Conservation (phyloP, 2,329 filamentous ascomycete genomes). For the Tolypocladium sp. region DNA sequence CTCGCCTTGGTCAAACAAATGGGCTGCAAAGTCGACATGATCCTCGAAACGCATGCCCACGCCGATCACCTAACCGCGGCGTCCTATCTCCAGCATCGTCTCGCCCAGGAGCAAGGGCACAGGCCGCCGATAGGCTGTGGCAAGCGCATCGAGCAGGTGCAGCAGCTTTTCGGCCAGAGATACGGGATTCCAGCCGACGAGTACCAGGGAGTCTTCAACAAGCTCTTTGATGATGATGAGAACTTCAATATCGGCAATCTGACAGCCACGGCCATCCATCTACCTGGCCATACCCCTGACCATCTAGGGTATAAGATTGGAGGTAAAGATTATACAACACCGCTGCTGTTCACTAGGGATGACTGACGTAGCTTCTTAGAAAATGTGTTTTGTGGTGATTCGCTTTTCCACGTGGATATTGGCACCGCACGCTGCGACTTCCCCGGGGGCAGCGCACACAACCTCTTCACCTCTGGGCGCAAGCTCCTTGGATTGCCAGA, state of each 20-base stretch:
- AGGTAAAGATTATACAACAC: slow-evolving; percentile 14
- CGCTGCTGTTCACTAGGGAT: background rate
- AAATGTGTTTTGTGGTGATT: slow-evolving; percentile 44
- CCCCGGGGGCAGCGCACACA: slow-evolving; percentile 36
- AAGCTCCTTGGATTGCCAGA: slow-evolving; percentile 31
- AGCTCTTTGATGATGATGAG: slow-evolving; percentile 44
- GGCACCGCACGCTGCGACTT: slow-evolving; percentile 46
- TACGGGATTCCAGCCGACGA: slow-evolving; percentile 38
- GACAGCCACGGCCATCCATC: slow-evolving; percentile 36
- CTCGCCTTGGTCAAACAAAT: slow-evolving; percentile 32
- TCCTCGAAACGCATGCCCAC: slow-evolving; percentile 55
- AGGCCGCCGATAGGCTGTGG: slow-evolving; percentile 44
- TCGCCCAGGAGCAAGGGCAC: slow-evolving; percentile 23
- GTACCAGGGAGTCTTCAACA: slow-evolving; percentile 38
- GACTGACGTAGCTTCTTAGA: slow-evolving; percentile 9
- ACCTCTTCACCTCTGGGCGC: slow-evolving; percentile 33
- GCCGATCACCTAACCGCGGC: slow-evolving; percentile 53
- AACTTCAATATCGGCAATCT: slow-evolving; percentile 40
- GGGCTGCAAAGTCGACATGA: slow-evolving; percentile 37
- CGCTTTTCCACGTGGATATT: slow-evolving; percentile 41
- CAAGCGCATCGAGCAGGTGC: slow-evolving; percentile 40
- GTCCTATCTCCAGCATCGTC: slow-evolving; percentile 41
- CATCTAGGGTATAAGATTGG: slow-evolving; percentile 50
- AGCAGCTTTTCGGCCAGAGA: slow-evolving; percentile 35
- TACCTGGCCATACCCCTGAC: slow-evolving; percentile 53